Conservation (phyloP, 176 grass and related monocot species). For the Musa troglodytarum region DNA sequence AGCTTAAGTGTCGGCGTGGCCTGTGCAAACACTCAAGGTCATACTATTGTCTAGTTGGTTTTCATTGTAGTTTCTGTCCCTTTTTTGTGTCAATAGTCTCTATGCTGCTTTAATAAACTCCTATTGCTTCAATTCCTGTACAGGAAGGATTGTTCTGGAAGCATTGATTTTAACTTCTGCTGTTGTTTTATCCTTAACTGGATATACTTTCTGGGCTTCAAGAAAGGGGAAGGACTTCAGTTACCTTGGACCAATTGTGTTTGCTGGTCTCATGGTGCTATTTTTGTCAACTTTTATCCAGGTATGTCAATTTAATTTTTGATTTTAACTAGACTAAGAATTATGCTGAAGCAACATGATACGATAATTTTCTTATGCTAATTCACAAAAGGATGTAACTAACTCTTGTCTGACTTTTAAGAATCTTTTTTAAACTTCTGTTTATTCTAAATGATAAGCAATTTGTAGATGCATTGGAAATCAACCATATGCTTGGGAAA, state of each 20-base stretch:
- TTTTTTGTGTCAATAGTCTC: background rate
- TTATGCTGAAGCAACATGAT: too few species aligned
- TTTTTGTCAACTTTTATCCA: slow-evolving; percentile 77
- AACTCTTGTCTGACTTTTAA: too few species aligned
- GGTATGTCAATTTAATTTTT: slow-evolving; percentile 28
- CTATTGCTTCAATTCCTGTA: slow-evolving; percentile 15
- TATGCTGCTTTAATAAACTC: background rate
- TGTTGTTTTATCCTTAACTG: slow-evolving; percentile 84
- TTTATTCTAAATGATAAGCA: too few species aligned
- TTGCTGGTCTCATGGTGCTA: slow-evolving; percentile 65
- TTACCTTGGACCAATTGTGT: slow-evolving; percentile 67
- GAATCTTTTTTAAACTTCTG: too few species aligned
- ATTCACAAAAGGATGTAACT: too few species aligned
- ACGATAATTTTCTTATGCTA: too few species aligned
- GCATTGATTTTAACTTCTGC: slow-evolving; percentile 77
- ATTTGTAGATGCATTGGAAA: too few species aligned
- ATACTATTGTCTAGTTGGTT: background rate
- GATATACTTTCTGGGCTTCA: slow-evolving; percentile 90
- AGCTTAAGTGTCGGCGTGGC: slow-evolving; percentile 95
- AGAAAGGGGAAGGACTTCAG: slow-evolving; percentile 97
- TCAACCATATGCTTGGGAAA: too few species aligned
- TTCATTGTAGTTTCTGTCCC: background rate
- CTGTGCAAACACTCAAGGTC: slow-evolving; percentile 94
- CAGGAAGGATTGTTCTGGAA: slow-evolving; percentile 95
- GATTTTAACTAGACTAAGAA: too few species aligned